Conservation (phyloP, 768 basidiomycete genomes). For the Suillus cothurnatus region DNA sequence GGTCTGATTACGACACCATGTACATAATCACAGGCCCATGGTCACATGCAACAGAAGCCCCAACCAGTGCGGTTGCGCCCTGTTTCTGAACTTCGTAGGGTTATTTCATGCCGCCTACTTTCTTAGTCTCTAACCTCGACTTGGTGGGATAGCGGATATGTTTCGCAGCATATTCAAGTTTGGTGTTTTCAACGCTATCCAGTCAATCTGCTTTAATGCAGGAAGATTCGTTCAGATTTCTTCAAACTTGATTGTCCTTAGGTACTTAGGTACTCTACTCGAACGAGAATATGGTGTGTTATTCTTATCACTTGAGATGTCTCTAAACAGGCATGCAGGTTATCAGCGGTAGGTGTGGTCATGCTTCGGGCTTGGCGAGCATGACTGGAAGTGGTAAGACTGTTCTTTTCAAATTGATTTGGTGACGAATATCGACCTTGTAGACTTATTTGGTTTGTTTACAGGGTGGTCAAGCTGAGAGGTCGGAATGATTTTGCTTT, state of each 20-base stretch:
- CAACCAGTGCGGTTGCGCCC: slow-evolving; percentile 60
- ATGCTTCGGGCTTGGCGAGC: slow-evolving; percentile 9
- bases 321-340: slow-evolving; percentile 47
- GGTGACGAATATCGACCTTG: slow-evolving; percentile 93
- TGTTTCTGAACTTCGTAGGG: slow-evolving; percentile 71
- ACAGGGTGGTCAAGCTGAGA: slow-evolving; percentile 63
- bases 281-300: slow-evolving; percentile 64
- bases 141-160: slow-evolving; percentile 63
- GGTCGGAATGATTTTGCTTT: slow-evolving; percentile 82
- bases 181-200: slow-evolving; percentile 88
- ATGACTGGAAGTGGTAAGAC: slow-evolving; percentile 94
- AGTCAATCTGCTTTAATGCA: slow-evolving; percentile 78
- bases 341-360: slow-evolving; percentile 56
- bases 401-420: slow-evolving; percentile 91
- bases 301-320: neutral
- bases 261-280: slow-evolving; percentile 62
- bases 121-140: slow-evolving; percentile 2
- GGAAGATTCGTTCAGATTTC: slow-evolving; percentile 42
- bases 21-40: neutral
- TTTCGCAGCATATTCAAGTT: too few species aligned
- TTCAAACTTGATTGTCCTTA: slow-evolving; percentile 25
- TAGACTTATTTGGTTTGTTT: slow-evolving; percentile 69
- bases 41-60: slow-evolving; percentile 35
- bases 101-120: slow-evolving; percentile 4
- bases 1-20: neutral